A percentile compares a stretch with the other conserved stretches of the same genome.
phyloP scores from a whole-genome alignment of 345 rosid species.

The Dipteronia dyeriana region DNA sequence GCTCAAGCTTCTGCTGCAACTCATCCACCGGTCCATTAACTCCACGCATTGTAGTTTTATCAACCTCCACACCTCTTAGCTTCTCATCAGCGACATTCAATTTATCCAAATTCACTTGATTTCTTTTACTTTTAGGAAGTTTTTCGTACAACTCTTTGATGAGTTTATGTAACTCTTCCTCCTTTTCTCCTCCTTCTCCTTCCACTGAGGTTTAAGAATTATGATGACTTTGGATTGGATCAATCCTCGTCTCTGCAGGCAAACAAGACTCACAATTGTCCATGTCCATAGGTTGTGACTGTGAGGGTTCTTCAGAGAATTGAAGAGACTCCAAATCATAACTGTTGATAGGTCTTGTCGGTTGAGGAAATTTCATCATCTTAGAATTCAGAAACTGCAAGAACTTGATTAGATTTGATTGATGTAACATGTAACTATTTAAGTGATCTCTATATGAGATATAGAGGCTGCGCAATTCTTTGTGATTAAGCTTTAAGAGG shows the following conservation, averaged over 20 bases:
- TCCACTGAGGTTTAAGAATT: neutral
- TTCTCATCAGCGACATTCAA: neutral
- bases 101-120: conserved; percentile 22
- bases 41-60: conserved; percentile 5
- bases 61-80: conserved; percentile 9
- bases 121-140: conserved; percentile 22
- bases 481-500: too few relatives aligned
- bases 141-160: conserved; percentile 30
- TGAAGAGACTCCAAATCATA: conserved; percentile 6
- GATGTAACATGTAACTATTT: too few relatives aligned
- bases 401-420: neutral
- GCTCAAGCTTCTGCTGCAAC: conserved; percentile 29
- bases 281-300: neutral
- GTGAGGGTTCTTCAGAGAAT: neutral
- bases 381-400: neutral
- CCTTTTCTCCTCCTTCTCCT: conserved; percentile 8
- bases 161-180: conserved; percentile 14
- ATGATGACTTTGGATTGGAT: neutral
- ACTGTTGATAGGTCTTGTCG: conserved; percentile 35
- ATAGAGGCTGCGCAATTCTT: too few relatives aligned
- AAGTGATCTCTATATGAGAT: too few relatives aligned
- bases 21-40: conserved; percentile 6
- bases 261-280: neutral
- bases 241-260: neutral
- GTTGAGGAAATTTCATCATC: conserved; percentile 31